Evolutionary conservation across 257 asterid species (phyloP).

Genomic region (Solanum megistacrolobum): DNA sequence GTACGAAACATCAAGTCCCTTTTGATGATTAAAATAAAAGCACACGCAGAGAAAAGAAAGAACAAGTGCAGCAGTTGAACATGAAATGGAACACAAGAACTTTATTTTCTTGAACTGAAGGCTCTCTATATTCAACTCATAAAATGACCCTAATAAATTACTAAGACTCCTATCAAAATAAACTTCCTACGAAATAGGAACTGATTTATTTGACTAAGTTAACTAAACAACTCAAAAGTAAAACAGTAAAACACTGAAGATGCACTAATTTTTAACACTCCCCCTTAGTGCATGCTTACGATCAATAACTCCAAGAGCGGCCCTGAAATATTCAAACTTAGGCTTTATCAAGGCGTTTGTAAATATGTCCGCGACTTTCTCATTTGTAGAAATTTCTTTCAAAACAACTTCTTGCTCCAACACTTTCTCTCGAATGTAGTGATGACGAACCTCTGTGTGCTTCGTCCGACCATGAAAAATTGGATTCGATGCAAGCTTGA

Average conservation of each 20-base stretch:
- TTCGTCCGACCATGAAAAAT: neutral
- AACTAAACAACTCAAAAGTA: too few relatives aligned
- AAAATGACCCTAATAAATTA: too few relatives aligned
- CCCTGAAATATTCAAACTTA: neutral
- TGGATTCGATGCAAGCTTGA: neutral
- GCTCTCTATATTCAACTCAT: too few relatives aligned
- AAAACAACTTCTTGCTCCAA: neutral
- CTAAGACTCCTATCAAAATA: too few relatives aligned
- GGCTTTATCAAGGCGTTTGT: neutral
- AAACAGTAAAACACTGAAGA: neutral
- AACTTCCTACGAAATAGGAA: too few relatives aligned
- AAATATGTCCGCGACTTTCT: slow-evolving; percentile 1
- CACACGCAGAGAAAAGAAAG: too few relatives aligned
- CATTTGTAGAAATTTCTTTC: neutral
- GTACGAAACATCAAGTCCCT: neutral
- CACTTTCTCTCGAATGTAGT: too few relatives aligned
- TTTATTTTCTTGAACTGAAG: too few relatives aligned
- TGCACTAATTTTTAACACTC: neutral
- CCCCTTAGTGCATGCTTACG: slow-evolving; percentile 3
- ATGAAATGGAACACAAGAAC: too few relatives aligned
- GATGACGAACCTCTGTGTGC: neutral
- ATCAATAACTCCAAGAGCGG: neutral
- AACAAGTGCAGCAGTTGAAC: too few relatives aligned
- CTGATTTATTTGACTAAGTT: too few relatives aligned
- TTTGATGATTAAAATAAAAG: neutral